Conservation (phyloP, 176 grass and related monocot species). For the Thalia dealbata region DNA sequence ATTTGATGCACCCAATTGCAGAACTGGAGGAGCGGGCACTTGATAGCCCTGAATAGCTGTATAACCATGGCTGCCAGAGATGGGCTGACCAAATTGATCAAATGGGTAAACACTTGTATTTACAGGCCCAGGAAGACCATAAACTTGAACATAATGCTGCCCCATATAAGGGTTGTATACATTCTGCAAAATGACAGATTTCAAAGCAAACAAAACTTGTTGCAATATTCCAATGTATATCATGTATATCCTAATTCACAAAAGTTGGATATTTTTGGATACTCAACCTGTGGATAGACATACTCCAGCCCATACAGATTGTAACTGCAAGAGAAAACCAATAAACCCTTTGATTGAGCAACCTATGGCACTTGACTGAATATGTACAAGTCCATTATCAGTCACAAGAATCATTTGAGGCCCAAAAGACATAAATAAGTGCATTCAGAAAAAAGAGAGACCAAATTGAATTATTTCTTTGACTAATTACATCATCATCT, state of each 20-base stretch:
- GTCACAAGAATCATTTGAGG: background rate
- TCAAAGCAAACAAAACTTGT: background rate
- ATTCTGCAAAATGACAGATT: conserved; percentile 39
- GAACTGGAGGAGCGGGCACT: conserved; percentile 46
- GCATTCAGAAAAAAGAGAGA: background rate
- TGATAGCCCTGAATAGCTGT: conserved; percentile 54
- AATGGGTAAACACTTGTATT: conserved; percentile 53
- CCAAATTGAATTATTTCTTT: background rate
- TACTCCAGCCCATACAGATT: conserved; percentile 75
- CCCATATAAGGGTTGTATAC: conserved; percentile 61
- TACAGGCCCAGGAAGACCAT: conserved; percentile 49
- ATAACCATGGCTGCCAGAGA: conserved; percentile 45
- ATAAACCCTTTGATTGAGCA: conserved; percentile 28
- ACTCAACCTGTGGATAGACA: conserved; percentile 79
- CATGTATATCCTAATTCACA: background rate
- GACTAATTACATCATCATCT: background rate
- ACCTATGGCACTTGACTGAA: conserved; percentile 22
- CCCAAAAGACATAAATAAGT: background rate
- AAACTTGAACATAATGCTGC: conserved; percentile 77
- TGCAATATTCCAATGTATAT: background rate
- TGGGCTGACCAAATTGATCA: conserved; percentile 56
- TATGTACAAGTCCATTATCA: background rate
- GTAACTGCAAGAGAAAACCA: conserved; percentile 63
- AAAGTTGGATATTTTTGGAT: conserved; percentile 15
- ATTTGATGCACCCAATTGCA: conserved; percentile 55